Evolutionary conservation across 2,329 filamentous ascomycete species (phyloP), one percentile per base, ranked within the genome.

Genomic region (Alternaria ethzedia): DNA sequence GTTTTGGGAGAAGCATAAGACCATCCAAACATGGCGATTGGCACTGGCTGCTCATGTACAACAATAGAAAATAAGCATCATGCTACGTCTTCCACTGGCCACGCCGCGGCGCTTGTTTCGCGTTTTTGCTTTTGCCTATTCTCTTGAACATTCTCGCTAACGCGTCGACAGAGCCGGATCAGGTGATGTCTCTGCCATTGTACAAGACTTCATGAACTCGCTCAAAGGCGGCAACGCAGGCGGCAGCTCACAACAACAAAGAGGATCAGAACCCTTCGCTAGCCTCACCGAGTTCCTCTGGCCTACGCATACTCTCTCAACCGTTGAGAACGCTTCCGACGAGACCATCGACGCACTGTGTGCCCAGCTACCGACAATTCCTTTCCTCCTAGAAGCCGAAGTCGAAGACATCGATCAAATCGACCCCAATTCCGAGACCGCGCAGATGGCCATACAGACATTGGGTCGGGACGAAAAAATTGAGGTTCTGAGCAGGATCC

Each of bases 151-250:
- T 54, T 15, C n/a, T 25, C 23, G 73, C 76, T 78, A 69, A 79
- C 71, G 54, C 51, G 21, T 61, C 21, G 43, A 60, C 63, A 79
- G 76, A 61, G 71, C 86, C 68, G 85, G 86, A 71, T 84, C 86
- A 63, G 83, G 84, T 67, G 91, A 97, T 82, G 90, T 94, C 74
- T 90, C 90, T 60, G 86, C 89, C 44, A 89, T 92, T 65, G 93
- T 98, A 69, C 91, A 93, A 76, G 94, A 95, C 81, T 94, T 99
- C 79, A 86, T 98, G 72, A 88, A 91, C 65, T 97, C 95, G 5
- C 84, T 98, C 67, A 88, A 90, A 75, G 87, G 88, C 63, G 79
- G 83, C 26, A 79, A 80, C 52, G 68, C 82, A 52, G 75, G 82
- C 68, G 49, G 64, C 36, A 61, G 84, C 69, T 78, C 82, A 54